Evolutionary conservation across 176 grass and related monocot genomes (phyloP), one percentile per base, ranked within the genome.

Genomic region (Carex littledalei): DNA sequence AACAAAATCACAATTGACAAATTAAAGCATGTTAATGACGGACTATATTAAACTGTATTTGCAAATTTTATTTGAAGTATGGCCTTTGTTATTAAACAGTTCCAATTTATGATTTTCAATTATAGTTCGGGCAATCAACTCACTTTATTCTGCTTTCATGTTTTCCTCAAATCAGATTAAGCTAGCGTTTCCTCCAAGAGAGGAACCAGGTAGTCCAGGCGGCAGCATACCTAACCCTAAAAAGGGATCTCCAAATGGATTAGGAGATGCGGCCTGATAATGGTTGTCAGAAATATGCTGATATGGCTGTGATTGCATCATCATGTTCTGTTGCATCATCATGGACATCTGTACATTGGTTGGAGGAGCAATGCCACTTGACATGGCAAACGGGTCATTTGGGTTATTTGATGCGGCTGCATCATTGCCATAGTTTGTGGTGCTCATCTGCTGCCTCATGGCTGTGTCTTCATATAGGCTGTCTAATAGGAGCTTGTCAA

Each of bases 401-500:
- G 13, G 29, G 35, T 86, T 86, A 81, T 82, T 86, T 6, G 68
- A 8, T 5, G 3, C 5, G 7, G 9, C 50, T 16, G 61, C 15
- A 17, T 62, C 63, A 16, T 32, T 76, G 14, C 80, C 74, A 29
- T 86, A 76, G 24, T 59, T 56, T 20, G 84, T 65, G 20, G 65
- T 76, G 64, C 14, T 39, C 4, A 39, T 35, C 16, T 87, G 88
- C 17, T 91, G 90, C 85, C 87, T 84, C 60, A 84, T 87, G 13
- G 81, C 3, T 17, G 72, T 79, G 39, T 97, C 90, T 47, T 94
- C 94, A 69, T 92, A 91, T 75, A 94, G 18, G 66, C 94, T 94
- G 18, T 92, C 92, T 14, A 92, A 89, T 64, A 97, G 64, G 60
- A 92, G 81, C 82, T 85, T 89, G 81, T 94, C 90, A 79, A 97